A percentile compares a stretch with the other conserved stretches of the same genome.
Evolutionary conservation across 164 flowering plant species (phyloP).

Genomic region (Kalanchoe fedtschenkoi): DNA sequence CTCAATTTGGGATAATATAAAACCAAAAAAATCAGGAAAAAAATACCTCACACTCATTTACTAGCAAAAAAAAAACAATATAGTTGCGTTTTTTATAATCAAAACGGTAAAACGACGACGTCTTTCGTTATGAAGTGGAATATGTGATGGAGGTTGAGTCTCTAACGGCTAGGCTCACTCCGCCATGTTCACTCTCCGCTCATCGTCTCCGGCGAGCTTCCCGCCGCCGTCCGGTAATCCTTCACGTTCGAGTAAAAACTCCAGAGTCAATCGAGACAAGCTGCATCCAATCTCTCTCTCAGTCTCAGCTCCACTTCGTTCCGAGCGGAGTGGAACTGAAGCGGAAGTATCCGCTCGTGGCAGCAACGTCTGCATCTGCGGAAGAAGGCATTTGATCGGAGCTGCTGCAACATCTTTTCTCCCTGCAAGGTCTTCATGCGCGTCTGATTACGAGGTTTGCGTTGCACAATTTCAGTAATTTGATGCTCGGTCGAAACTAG

Average conservation of each 20-base stretch:
- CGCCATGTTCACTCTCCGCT: not conserved
- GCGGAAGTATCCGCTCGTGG: not conserved
- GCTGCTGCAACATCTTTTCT: constrained; percentile 19
- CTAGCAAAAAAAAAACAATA: too few relatives aligned
- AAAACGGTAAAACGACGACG: not conserved
- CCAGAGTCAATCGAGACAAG: not conserved
- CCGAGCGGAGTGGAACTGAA: not conserved
- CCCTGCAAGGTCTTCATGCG: constrained; percentile 13
- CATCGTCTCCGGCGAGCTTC: not conserved
- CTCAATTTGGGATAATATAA: too few relatives aligned
- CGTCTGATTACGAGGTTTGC: not conserved
- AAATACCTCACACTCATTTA: too few relatives aligned
- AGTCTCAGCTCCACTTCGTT: not conserved
- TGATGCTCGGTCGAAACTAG: not conserved
- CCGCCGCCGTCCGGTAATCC: not conserved
- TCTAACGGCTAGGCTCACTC: not conserved
- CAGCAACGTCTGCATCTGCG: constrained; percentile 23
- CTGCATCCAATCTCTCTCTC: not conserved
- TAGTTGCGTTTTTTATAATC: too few relatives aligned
- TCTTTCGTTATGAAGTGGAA: not conserved
- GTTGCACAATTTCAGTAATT: not conserved
- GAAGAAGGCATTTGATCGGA: constrained; percentile 36
- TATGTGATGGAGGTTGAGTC: not conserved
- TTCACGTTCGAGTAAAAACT: not conserved
- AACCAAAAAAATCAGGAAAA: too few relatives aligned